These are phyloP conservation scores for Solanum neorickii DNA, from an alignment of 257 asterid genomes.

Conservation along the genomic window DNA sequence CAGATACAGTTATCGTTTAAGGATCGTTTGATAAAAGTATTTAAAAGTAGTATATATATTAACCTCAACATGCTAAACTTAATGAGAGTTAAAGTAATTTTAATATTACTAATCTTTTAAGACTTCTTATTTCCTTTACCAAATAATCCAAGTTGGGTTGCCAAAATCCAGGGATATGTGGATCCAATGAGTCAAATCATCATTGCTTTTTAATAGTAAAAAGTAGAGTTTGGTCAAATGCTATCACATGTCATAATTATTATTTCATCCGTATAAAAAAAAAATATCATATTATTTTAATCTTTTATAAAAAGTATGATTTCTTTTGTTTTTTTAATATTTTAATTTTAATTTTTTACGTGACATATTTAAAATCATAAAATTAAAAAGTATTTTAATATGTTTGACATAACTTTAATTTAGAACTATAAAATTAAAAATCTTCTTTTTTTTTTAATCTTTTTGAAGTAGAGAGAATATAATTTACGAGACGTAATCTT, in stretches of 20 bases:
- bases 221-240: neutral
- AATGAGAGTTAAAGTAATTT: neutral
- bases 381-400: too few relatives aligned
- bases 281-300: too few relatives aligned
- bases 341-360: too few relatives aligned
- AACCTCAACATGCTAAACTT: neutral
- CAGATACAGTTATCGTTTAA: neutral
- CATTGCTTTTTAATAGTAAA: neutral
- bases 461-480: neutral
- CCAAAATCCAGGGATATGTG: neutral
- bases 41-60: neutral
- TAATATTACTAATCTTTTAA: neutral
- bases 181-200: neutral
- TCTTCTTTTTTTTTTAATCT: too few relatives aligned
- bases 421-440: too few relatives aligned
- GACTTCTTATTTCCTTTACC: neutral
- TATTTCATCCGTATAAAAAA: neutral
- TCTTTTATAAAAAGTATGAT: too few relatives aligned
- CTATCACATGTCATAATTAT: neutral
- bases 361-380: rapidly evolving
- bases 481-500: neutral
- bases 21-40: neutral
- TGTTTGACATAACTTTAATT: too few relatives aligned
- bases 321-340: too few relatives aligned
- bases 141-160: neutral